Base-by-base conservation (phyloP, 345 rosid genomes). In the Triadica sebifera region DNA sequence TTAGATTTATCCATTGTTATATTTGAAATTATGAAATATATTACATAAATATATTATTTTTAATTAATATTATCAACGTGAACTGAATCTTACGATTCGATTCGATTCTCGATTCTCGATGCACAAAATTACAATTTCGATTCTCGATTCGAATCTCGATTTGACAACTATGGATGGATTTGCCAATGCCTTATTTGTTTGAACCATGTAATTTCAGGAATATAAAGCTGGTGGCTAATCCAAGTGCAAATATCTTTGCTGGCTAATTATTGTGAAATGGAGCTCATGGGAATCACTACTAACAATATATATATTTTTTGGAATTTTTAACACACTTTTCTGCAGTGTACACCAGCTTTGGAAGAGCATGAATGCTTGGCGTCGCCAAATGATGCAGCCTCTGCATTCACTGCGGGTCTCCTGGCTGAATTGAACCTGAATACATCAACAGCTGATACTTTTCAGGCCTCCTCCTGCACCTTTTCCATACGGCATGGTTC, bases 351-450 rank as follows among this genome's bases (percentile, higher is more conserved):
- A 12, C 63, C 79, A 66, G 67, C 69, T 56, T 58, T 71, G 68
- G 82, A 79, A 79, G 76, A 70, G 49, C 69, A 67, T 29, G 82
- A 16, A 2, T 38, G 76, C 75, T 66, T 79, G 22, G 45, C 76
- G 49, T 65, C 73, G 65, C 78, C 58, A 53, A 66, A 46, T 66
- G 79, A 69, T 12, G 79, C 71, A 20, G 75, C 81, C 62, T 79
- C 81, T 79, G 74, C 81, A 69, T 79, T 79, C 65, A 6, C 78
- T 69, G 78, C 82, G 10, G 56, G 93, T 64, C 83, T 93, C 65
- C 77, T 91, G 67, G 86, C 80, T 72, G 87, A 89, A 80, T 78
- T 84, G 74, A 73, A 87, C 76, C 77, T 91, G 72, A 75, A 79
- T 71, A 79, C 73, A 5, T 75, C 82, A 43, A 79, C 79, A 12